phyloP scores from a whole-genome alignment of 208 protist genomes.

The Acanthamoeba castellanii region DNA sequence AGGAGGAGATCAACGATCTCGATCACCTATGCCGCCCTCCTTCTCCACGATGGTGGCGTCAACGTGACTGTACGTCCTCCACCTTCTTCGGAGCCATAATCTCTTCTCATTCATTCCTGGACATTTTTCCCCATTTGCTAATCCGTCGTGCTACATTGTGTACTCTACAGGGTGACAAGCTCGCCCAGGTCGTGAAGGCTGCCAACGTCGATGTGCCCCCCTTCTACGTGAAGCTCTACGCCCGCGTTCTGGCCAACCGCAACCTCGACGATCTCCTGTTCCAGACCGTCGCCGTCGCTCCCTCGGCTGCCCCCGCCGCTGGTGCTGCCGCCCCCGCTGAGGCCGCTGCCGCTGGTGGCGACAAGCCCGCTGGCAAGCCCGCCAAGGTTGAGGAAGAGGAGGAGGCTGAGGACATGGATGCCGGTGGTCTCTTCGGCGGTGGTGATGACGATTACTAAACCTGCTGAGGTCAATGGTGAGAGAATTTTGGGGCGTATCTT shows the following conservation, averaged over 20 bases:
- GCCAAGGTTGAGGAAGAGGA: slow-evolving; percentile 53
- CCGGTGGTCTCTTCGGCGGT: slow-evolving; percentile 59
- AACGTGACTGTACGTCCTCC: slow-evolving; percentile 30
- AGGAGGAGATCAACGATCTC: slow-evolving; percentile 67
- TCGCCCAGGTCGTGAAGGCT: slow-evolving; percentile 52
- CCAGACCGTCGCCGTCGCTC: slow-evolving; percentile 50
- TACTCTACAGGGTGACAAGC: slow-evolving; percentile 33
- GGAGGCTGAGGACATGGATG: slow-evolving; percentile 65
- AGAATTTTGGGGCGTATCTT: not conserved
- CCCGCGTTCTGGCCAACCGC: slow-evolving; percentile 59
- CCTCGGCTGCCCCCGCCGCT: not conserved
- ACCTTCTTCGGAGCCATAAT: not conserved
- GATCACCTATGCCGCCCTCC: slow-evolving; percentile 50
- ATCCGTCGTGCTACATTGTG: not conserved
- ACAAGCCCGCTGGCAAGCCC: slow-evolving; percentile 36
- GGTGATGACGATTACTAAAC: slow-evolving; percentile 47
- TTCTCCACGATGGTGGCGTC: slow-evolving; percentile 63
- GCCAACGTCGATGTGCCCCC: slow-evolving; percentile 31
- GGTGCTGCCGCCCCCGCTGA: not conserved
- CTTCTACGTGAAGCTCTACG: slow-evolving; percentile 66
- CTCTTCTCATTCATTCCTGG: not conserved
- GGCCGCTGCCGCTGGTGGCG: slow-evolving; percentile 17
- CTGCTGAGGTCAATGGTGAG: not conserved
- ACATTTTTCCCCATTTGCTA: not conserved
- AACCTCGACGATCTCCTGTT: slow-evolving; percentile 56